A percentile compares a stretch with the other conserved stretches of the same genome.
These are phyloP conservation scores for Asterochloris sp. DNA, from an alignment of 139 green algal species.

Conservation along the genomic window DNA sequence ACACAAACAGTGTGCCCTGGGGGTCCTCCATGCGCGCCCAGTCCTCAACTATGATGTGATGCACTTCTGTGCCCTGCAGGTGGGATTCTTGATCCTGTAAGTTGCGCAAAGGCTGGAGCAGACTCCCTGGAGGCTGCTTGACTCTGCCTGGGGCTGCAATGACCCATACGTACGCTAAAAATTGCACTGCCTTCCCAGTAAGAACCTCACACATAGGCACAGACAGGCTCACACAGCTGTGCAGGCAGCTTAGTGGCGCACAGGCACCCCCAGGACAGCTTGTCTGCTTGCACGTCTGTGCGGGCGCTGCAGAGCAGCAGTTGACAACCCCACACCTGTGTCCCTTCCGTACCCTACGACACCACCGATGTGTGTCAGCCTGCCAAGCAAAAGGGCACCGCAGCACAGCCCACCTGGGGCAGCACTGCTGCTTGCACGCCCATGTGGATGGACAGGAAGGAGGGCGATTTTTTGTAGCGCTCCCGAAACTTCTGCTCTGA, in stretches of 20 bases:
- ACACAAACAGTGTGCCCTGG: slow-evolving; percentile 90
- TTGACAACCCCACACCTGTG: too few relatives aligned
- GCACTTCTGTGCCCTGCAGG: slow-evolving; percentile 58
- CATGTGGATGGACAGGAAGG: slow-evolving; percentile 92
- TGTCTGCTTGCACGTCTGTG: too few relatives aligned
- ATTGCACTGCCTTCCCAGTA: not conserved
- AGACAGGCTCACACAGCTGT: too few relatives aligned
- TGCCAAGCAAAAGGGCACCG: too few relatives aligned
- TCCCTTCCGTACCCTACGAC: too few relatives aligned
- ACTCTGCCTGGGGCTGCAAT: not conserved
- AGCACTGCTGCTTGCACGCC: slow-evolving; percentile 78
- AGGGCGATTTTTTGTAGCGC: slow-evolving; percentile 91
- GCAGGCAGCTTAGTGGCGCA: too few relatives aligned
- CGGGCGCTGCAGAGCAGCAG: too few relatives aligned
- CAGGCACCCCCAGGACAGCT: too few relatives aligned
- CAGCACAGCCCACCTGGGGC: slow-evolving; percentile 15
- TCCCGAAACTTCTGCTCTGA: slow-evolving; percentile 51
- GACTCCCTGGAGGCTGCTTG: too few relatives aligned
- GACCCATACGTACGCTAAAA: not conserved
- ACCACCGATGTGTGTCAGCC: too few relatives aligned
- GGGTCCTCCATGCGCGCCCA: slow-evolving; percentile 83
- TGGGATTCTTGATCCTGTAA: not conserved
- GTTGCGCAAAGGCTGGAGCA: not conserved
- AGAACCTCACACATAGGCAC: too few relatives aligned
- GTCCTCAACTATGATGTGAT: slow-evolving; percentile 94